phyloP scores from a whole-genome alignment of 441 rosid genomes.

The Jatropha podagrica region DNA sequence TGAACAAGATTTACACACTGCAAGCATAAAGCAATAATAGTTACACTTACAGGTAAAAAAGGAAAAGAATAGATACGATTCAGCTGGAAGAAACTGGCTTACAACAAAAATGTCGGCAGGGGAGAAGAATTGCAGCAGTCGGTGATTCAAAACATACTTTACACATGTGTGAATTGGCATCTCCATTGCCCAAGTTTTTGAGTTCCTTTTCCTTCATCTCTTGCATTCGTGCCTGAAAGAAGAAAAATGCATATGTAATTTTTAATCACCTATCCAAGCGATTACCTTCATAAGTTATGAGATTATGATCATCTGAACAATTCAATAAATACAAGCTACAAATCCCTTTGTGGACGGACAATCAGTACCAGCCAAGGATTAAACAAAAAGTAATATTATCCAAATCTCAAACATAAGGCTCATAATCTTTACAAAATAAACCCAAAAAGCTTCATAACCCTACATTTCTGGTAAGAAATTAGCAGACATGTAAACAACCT shows the following conservation, averaged over 20 bases:
- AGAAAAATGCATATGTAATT: neutral
- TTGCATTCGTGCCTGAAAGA: slow-evolving; percentile 85
- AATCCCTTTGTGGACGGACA: neutral
- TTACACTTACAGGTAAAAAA: slow-evolving; percentile 4
- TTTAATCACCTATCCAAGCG: neutral
- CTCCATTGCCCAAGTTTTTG: slow-evolving; percentile 65
- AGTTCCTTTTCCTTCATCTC: slow-evolving; percentile 95
- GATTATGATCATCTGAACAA: neutral
- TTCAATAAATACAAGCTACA: neutral
- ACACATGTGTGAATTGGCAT: slow-evolving; percentile 85
- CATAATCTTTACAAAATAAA: neutral
- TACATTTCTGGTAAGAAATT: neutral
- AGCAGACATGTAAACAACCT: no score
- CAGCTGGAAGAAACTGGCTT: slow-evolving; percentile 36
- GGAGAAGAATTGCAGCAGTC: slow-evolving; percentile 95
- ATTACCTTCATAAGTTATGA: neutral
- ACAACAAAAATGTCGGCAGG: slow-evolving; percentile 98
- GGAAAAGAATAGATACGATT: neutral
- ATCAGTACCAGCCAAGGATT: no score
- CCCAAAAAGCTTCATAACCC: neutral
- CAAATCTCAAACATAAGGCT: neutral
- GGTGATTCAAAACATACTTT: slow-evolving; percentile 94
- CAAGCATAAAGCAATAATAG: slow-evolving; percentile 21
- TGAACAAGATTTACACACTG: slow-evolving; percentile 98
- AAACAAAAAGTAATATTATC: neutral